A percentile compares a stretch with the other conserved stretches of the same genome.
Evolutionary conservation across 306 rosid species (phyloP).

Genomic region (Purshia tridentata): DNA sequence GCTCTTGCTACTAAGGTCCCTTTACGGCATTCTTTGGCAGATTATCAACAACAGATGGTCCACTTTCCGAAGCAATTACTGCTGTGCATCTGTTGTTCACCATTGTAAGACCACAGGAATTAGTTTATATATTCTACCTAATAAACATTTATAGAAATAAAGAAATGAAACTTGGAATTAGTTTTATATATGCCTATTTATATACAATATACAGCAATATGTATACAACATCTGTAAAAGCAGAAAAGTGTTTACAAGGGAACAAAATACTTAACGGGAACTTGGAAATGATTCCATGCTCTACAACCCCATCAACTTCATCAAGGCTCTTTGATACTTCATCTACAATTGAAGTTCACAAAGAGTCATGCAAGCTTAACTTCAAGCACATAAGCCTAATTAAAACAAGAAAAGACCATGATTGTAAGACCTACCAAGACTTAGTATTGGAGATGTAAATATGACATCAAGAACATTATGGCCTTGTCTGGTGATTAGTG

Average conservation of each 20-base stretch:
- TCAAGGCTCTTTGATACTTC: slow-evolving; percentile 63
- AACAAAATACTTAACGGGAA: slow-evolving; percentile 61
- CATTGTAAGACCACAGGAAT: not conserved
- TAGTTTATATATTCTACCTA: not conserved
- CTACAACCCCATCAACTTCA: slow-evolving; percentile 63
- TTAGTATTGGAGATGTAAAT: slow-evolving; percentile 81
- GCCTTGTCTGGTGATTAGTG: slow-evolving; percentile 76
- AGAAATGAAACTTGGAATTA: not conserved
- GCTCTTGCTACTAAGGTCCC: slow-evolving; percentile 15
- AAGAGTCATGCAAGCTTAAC: slow-evolving; percentile 14
- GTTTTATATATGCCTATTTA: no score
- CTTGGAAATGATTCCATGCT: slow-evolving; percentile 72
- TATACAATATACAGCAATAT: not conserved
- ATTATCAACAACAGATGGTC: slow-evolving; percentile 34
- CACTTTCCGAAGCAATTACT: slow-evolving; percentile 40
- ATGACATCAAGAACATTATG: slow-evolving; percentile 82
- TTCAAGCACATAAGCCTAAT: not conserved
- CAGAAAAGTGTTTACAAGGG: slow-evolving; percentile 17
- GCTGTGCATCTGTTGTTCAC: slow-evolving; percentile 39
- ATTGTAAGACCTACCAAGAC: slow-evolving; percentile 51
- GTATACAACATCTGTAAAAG: slow-evolving; percentile 6
- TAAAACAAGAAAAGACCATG: slow-evolving; percentile 2
- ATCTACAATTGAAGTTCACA: slow-evolving; percentile 44
- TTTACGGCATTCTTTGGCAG: slow-evolving; percentile 29
- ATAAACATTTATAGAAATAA: not conserved